Evolutionary conservation across 2,329 filamentous ascomycete species (phyloP).

Genomic region (Sclerotinia borealis): DNA sequence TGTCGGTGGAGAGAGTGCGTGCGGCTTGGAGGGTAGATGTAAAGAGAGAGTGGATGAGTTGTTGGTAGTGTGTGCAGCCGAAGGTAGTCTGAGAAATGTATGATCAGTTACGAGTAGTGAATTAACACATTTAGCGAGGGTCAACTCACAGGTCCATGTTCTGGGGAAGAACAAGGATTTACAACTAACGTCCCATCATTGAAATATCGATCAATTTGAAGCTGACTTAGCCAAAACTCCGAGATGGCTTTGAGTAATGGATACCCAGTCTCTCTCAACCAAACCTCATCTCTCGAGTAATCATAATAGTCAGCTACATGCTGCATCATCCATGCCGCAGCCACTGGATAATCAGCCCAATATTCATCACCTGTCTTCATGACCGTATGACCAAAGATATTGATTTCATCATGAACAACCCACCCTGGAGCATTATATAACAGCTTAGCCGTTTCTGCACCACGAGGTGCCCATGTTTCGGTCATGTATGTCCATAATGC

Average conservation of each 20-base stretch:
- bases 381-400: conserved; percentile 52
- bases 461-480: conserved; percentile 48
- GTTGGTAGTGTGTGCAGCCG: conserved; percentile 48
- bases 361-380: conserved; percentile 40
- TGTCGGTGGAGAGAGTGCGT: conserved; percentile 18
- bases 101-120: too few species aligned
- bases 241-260: conserved; percentile 48
- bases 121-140: too few species aligned
- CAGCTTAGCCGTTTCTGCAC: conserved; percentile 45
- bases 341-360: conserved; percentile 39
- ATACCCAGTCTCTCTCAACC: conserved; percentile 44
- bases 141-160: conserved; percentile 42
- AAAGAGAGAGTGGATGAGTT: conserved; percentile 40
- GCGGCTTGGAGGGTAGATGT: conserved; percentile 3
- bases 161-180: conserved; percentile 53
- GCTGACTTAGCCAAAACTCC: conserved; percentile 50
- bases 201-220: conserved; percentile 44
- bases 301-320: conserved; percentile 53
- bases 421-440: conserved; percentile 51
- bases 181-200: conserved; percentile 48
- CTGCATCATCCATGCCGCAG: conserved; percentile 54
- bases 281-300: conserved; percentile 43
- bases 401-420: conserved; percentile 51
- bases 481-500: conserved; percentile 48
- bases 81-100: conserved; percentile 41